Evolutionary conservation across 306 rosid species (phyloP).

Genomic region (Castanospermum australe): DNA sequence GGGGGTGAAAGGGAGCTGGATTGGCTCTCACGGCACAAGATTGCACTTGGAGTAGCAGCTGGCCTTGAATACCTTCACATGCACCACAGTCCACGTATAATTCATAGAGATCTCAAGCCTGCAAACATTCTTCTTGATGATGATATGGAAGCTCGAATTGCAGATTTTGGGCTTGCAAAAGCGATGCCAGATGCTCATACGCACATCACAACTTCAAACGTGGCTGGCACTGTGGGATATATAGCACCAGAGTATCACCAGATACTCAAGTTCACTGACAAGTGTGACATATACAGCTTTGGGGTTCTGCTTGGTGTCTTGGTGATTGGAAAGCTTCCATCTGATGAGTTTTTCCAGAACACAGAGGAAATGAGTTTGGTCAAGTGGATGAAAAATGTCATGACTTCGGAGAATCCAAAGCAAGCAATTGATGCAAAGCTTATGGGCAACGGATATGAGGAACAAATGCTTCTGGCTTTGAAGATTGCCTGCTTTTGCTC

Average conservation of each 20-base stretch:
- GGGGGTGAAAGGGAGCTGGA: constrained; percentile 50
- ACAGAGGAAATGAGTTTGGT: constrained; percentile 77
- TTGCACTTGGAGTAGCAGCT: constrained; percentile 71
- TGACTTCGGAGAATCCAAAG: constrained; percentile 65
- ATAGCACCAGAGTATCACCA: constrained; percentile 95
- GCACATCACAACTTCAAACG: constrained; percentile 64
- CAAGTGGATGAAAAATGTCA: constrained; percentile 74
- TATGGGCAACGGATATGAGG: constrained; percentile 69
- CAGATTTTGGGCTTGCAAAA: constrained; percentile 95
- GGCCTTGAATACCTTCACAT: constrained; percentile 92
- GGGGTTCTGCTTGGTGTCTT: constrained; percentile 82
- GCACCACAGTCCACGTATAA: constrained; percentile 64
- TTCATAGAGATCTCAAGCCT: constrained; percentile 86
- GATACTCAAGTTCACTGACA: constrained; percentile 81
- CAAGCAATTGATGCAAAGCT: constrained; percentile 60
- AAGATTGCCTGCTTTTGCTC: constrained; percentile 95
- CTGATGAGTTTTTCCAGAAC: constrained; percentile 65
- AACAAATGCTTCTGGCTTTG: constrained; percentile 85
- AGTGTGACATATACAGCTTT: constrained; percentile 83
- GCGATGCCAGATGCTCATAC: constrained; percentile 77
- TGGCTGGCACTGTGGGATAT: constrained; percentile 86
- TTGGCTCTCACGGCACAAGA: constrained; percentile 65
- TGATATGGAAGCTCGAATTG: constrained; percentile 86
- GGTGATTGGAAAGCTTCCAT: constrained; percentile 80
- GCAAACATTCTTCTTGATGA: constrained; percentile 83